Percentiles rank a stretch among this genome's conserved stretches.
phyloP scores from a whole-genome alignment of 1,139 yeast genomes.

The Kurtzmaniella quercitrusa region DNA sequence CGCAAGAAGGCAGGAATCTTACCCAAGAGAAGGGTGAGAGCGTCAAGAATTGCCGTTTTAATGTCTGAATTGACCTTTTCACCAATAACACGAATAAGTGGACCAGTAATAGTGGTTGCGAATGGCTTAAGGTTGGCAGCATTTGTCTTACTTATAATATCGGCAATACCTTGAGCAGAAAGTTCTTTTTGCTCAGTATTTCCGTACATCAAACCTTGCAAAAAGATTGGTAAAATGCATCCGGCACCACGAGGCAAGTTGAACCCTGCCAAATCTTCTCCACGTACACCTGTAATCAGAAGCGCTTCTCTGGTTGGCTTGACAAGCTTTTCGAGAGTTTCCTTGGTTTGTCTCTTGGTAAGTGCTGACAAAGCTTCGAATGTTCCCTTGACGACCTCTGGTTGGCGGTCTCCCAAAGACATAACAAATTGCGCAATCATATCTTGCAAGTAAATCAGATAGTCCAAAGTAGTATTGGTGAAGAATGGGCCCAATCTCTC shows the following conservation, averaged over 20 bases:
- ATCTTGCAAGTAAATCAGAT: constrained; percentile 70
- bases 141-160: constrained; percentile 81
- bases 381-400: constrained; percentile 63
- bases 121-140: constrained; percentile 76
- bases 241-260: constrained; percentile 81
- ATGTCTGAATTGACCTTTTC: constrained; percentile 89
- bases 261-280: constrained; percentile 73
- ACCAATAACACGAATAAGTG: constrained; percentile 95
- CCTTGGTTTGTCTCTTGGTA: constrained; percentile 69
- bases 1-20: constrained; percentile 89
- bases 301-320: constrained; percentile 76
- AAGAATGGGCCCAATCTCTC: constrained; percentile 73
- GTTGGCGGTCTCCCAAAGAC: constrained; percentile 61
- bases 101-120: constrained; percentile 95
- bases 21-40: constrained; percentile 70
- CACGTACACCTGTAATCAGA: constrained; percentile 58
- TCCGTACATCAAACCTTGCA: constrained; percentile 96
- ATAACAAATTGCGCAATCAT: constrained; percentile 68
- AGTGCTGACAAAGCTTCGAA: constrained; percentile 64
- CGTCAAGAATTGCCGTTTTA: constrained; percentile 85
- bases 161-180: constrained; percentile 88
- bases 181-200: constrained; percentile 76
- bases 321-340: constrained; percentile 70
- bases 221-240: constrained; percentile 83
- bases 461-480: constrained; percentile 60